Conservation (phyloP, 108 stramenopile genomes). For the Schizochytrium sp. region DNA sequence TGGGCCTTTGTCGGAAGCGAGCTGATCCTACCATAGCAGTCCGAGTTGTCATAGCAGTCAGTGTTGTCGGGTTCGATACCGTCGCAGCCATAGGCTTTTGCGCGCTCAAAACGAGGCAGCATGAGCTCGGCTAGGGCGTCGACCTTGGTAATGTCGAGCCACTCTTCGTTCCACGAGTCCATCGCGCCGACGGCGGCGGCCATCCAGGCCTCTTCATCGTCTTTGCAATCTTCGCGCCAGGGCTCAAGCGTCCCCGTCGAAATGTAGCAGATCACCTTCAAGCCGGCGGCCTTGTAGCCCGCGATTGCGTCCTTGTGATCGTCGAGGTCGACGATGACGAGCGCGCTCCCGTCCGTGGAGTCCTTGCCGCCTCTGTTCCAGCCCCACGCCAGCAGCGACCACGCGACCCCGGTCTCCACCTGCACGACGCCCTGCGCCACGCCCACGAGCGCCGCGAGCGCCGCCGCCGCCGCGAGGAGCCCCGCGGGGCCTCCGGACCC, state of each 20-base stretch:
- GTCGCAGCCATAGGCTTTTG: slow-evolving; percentile 31
- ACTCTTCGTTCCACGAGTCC: slow-evolving; percentile 23
- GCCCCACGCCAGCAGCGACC: background rate
- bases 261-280: background rate
- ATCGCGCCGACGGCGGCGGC: background rate
- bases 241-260: background rate
- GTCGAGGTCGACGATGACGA: background rate
- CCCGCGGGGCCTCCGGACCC: background rate
- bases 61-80: slow-evolving; percentile 33
- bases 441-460: background rate
- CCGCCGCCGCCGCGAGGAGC: background rate
- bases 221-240: background rate
- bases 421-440: background rate
- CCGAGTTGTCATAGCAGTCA: slow-evolving; percentile 22
- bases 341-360: background rate
- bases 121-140: slow-evolving; percentile 19
- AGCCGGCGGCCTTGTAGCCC: background rate
- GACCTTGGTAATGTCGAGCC: slow-evolving; percentile 21
- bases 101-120: slow-evolving; percentile 21
- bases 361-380: background rate
- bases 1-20: background rate
- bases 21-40: background rate
- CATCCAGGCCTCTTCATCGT: background rate
- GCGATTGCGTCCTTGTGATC: background rate
- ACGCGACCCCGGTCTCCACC: background rate